phyloP scores from a whole-genome alignment of 495 filamentous ascomycete genomes.

The Xylaria castorea region DNA sequence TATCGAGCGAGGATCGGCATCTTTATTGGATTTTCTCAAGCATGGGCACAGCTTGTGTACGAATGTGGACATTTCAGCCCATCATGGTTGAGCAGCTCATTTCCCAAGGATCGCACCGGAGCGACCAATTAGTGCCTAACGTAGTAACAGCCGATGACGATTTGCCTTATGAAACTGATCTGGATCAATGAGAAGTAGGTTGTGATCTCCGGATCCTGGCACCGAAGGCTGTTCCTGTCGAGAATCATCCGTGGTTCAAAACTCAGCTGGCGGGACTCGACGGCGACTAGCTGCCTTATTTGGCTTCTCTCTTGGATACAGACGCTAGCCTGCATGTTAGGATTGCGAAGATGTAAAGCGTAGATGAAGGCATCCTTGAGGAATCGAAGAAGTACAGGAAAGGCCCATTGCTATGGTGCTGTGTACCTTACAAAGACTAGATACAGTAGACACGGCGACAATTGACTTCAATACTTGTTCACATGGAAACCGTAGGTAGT shows the following conservation, averaged over 20 bases:
- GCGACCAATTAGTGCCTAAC: background rate
- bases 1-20: background rate
- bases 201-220: background rate
- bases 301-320: background rate
- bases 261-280: background rate
- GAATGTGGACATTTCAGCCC: constrained; percentile 12
- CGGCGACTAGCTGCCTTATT: background rate
- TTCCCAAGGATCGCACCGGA: background rate
- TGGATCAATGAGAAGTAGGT: background rate
- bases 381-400: background rate
- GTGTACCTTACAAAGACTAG: background rate
- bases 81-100: background rate
- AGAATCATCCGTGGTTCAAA: background rate
- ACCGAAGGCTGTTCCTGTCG: background rate
- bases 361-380: background rate
- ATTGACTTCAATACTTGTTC: background rate
- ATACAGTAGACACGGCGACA: background rate
- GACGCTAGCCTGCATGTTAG: background rate
- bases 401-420: background rate
- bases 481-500: background rate
- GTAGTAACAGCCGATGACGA: background rate
- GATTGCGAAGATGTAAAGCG: background rate
- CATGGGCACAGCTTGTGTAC: background rate
- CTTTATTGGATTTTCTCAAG: background rate
- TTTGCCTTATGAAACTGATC: background rate